phyloP scores from a whole-genome alignment of 345 rosid species.

The Cardamine occulta region DNA sequence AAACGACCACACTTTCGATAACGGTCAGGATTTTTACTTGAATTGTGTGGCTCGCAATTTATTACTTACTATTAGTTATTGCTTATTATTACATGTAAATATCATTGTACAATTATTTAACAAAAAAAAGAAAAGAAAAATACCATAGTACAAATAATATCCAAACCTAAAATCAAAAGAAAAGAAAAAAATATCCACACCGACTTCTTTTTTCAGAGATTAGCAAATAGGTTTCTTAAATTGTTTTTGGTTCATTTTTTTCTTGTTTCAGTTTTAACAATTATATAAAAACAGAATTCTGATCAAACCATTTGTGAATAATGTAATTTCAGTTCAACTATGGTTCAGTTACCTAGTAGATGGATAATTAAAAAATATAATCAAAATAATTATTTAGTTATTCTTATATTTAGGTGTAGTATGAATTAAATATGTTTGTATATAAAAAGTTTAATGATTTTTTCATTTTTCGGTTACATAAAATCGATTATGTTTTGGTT shows the following conservation, averaged over 20 bases:
- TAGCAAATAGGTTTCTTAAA: neutral
- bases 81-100: neutral
- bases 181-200: neutral
- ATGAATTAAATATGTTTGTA: too few species aligned
- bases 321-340: neutral
- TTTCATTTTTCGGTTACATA: too few species aligned
- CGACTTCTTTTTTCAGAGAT: neutral
- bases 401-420: too few species aligned
- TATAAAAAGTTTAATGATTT: too few species aligned
- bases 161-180: neutral
- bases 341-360: neutral
- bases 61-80: neutral
- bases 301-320: neutral
- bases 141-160: constrained; percentile 9
- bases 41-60: constrained; percentile 34
- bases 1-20: constrained; percentile 27
- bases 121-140: neutral
- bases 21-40: constrained; percentile 23
- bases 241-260: neutral
- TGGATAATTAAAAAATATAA: too few species aligned
- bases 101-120: neutral
- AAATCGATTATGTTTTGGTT: too few species aligned
- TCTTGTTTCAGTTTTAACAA: too few species aligned
- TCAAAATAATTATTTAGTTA: too few species aligned
- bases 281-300: too few species aligned